These are phyloP conservation scores for Triadica sebifera DNA, from an alignment of 345 rosid species.

Conservation along the genomic window DNA sequence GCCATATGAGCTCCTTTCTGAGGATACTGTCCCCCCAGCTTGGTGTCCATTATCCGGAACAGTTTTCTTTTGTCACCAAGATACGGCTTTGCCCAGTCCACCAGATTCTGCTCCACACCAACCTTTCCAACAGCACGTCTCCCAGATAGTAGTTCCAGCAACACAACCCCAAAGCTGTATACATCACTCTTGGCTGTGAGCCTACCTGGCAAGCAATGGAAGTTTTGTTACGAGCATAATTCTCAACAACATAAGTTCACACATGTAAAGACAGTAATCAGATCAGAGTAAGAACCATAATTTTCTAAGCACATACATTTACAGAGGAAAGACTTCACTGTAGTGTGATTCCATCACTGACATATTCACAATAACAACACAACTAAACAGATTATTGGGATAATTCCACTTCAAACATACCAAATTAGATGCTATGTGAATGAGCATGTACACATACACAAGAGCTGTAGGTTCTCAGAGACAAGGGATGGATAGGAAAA, in stretches of 20 bases:
- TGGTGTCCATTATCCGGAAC: constrained; percentile 93
- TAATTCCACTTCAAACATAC: background rate
- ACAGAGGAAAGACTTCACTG: background rate
- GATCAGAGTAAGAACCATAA: background rate
- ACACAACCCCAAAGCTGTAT: constrained; percentile 92
- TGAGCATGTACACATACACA: no score
- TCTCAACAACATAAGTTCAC: background rate
- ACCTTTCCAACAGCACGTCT: constrained; percentile 84
- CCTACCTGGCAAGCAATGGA: constrained; percentile 57
- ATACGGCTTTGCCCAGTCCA: constrained; percentile 94
- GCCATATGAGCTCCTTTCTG: constrained; percentile 80
- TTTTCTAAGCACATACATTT: background rate
- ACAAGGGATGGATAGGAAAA: background rate
- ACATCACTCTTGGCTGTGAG: constrained; percentile 92
- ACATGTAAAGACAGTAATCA: background rate
- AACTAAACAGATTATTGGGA: background rate
- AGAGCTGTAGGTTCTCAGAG: background rate
- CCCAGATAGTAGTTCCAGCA: constrained; percentile 87
- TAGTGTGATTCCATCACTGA: background rate
- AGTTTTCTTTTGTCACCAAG: constrained; percentile 81
- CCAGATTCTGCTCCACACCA: constrained; percentile 81
- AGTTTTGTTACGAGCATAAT: constrained; percentile 16
- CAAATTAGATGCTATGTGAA: background rate
- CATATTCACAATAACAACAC: background rate
- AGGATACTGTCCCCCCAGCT: constrained; percentile 90